phyloP scores from a whole-genome alignment of 2,329 filamentous ascomycete species.

The Paracamarosporium sp. region DNA sequence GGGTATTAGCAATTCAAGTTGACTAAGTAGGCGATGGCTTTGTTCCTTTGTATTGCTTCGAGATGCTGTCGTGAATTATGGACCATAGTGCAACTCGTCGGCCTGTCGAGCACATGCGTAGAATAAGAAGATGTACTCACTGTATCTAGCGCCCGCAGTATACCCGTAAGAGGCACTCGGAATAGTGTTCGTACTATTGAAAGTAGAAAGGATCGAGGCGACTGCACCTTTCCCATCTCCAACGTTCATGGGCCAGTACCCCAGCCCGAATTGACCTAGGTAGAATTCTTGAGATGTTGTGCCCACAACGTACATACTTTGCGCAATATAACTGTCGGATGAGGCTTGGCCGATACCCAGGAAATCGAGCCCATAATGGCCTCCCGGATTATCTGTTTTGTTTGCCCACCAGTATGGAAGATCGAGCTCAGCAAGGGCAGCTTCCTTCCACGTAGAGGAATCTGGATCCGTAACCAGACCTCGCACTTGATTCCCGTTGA shows the following conservation, averaged over 20 bases:
- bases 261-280: slow-evolving; percentile 40
- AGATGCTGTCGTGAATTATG: no score
- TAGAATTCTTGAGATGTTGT: slow-evolving; percentile 31
- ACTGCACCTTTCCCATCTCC: slow-evolving; percentile 8
- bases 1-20: no score
- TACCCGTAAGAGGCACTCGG: slow-evolving; percentile 43
- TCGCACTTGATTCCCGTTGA: slow-evolving; percentile 19
- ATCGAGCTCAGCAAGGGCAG: slow-evolving; percentile 23
- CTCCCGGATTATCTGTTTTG: slow-evolving; percentile 12
- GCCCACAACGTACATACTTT: slow-evolving; percentile 25
- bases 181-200: slow-evolving; percentile 15
- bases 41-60: neutral
- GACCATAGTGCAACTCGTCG: neutral
- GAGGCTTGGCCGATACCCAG: slow-evolving; percentile 36
- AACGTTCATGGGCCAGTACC: slow-evolving; percentile 16
- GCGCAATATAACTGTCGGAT: slow-evolving; percentile 14
- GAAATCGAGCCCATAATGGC: slow-evolving; percentile 26
- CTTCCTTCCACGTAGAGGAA: slow-evolving; percentile 22
- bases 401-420: slow-evolving; percentile 25
- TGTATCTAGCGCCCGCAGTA: slow-evolving; percentile 43
- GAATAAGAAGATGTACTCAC: slow-evolving; percentile 27
- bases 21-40: no score
- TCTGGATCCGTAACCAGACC: slow-evolving; percentile 24
- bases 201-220: slow-evolving; percentile 30
- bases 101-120: neutral